These are phyloP conservation scores for Oleoguttula mirabilis DNA, from an alignment of 495 filamentous ascomycete species.

Conservation along the genomic window DNA sequence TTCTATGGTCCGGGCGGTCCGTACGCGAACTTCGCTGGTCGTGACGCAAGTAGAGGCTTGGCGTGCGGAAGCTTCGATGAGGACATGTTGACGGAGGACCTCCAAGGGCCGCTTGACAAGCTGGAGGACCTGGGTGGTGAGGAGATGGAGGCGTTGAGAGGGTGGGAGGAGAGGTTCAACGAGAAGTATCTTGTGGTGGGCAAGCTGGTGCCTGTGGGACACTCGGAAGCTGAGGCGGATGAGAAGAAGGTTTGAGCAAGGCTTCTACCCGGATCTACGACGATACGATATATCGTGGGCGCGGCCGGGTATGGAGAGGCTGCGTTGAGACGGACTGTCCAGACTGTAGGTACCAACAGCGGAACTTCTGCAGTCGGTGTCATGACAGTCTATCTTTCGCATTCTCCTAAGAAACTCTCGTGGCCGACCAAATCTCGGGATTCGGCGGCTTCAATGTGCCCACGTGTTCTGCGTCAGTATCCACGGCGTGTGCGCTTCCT, in stretches of 20 bases:
- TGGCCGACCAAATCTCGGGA: background rate
- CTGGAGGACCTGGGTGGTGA: constrained; percentile 62
- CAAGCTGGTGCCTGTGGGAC: constrained; percentile 64
- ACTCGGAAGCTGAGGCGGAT: constrained; percentile 40
- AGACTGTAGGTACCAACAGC: no score
- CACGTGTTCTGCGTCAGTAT: no score
- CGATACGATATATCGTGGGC: no score
- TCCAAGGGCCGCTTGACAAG: constrained; percentile 74
- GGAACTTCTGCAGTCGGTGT: no score
- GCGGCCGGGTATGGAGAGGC: no score
- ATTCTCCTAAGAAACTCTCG: background rate
- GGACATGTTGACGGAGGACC: constrained; percentile 88
- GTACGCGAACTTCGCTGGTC: constrained; percentile 86
- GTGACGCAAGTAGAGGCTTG: constrained; percentile 84
- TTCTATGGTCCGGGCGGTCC: constrained; percentile 92
- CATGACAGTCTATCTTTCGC: no score
- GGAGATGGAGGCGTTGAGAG: constrained; percentile 68
- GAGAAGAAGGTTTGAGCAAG: constrained; percentile 6
- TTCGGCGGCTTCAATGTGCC: no score
- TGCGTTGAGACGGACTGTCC: no score
- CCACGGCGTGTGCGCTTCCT: no score
- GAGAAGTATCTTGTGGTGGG: constrained; percentile 94
- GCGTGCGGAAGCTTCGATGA: constrained; percentile 90
- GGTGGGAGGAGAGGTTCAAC: constrained; percentile 84
- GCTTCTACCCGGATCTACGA: background rate